Base-by-base conservation (phyloP, 1,139 yeast genomes). In the Kodamaea arcana region DNA sequence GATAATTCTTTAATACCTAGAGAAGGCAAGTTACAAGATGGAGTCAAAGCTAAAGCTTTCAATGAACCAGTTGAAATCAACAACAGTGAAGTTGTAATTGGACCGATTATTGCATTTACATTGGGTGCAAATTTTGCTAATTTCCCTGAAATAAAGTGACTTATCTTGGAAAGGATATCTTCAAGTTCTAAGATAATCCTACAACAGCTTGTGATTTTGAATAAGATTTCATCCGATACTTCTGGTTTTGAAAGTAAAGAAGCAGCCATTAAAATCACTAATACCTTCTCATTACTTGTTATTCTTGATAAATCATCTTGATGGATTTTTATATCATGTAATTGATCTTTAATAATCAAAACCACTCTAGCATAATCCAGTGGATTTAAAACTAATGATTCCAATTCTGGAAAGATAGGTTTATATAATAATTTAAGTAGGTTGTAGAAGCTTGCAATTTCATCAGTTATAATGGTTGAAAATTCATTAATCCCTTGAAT, bases 21-120 rank as follows among this genome's bases (percentile, higher is more conserved):
- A 0, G 94, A 76, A 0, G 95, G 80, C 7, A 92, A 52, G 52
- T 92, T 92, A 46, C 97, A 84, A 4, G 95, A 72, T 0, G 97
- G 96, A 0, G 87, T 78, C 24, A 63, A 61, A 3, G 90, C 78
- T 11, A 92, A 58, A 10, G 77, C 81, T n/a, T 64, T 62, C 10
- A 92, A 55, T 0, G 95, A 88, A 2, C 95, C 94, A 0, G 78
- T 65, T 15, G 76, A 70, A 1, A 87, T 75, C 29, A 92, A 59
- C 10, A 92, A 58, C 48, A 83, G 88, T 0, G 95, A 82, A 0
- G 95, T 78, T 0, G 86, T 75, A 3, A 75, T 65, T 0, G 94
- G 66, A 0, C 95, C 95, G 3, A 92, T 68, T 7, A 92, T 63
- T 1, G 78, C 78, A 2, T 86, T 69, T 2, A 86, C 60, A 53